Conservation (phyloP, 768 basidiomycete species). For the Naematelia aurantialba region DNA sequence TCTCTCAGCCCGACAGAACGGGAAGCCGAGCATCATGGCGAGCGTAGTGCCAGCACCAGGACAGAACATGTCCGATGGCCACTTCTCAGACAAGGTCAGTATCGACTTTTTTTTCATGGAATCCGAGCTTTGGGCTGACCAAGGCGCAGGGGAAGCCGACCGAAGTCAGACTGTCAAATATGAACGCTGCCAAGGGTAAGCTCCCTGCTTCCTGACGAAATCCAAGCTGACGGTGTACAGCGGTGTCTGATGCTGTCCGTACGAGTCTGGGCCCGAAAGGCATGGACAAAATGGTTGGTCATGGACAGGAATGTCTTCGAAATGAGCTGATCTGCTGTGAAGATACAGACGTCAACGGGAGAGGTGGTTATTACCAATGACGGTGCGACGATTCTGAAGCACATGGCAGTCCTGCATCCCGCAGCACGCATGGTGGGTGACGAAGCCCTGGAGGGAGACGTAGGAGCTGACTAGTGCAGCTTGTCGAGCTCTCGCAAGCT, state of each 20-base stretch:
- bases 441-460: neutral
- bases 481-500: conserved; percentile 94
- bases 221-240: conserved; percentile 52
- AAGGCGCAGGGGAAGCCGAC: conserved; percentile 86
- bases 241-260: conserved; percentile 94
- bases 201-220: neutral
- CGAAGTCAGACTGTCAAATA: conserved; percentile 93
- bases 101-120: neutral
- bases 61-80: conserved; percentile 15
- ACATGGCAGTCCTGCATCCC: conserved; percentile 90
- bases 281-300: conserved; percentile 96
- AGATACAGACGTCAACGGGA: conserved; percentile 95
- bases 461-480: conserved; percentile 56
- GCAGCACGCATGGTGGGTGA: conserved; percentile 89
- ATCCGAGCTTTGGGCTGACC: neutral
- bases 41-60: conserved; percentile 9
- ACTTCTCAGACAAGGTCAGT: conserved; percentile 36
- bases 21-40: conserved; percentile 3
- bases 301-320: conserved; percentile 1
- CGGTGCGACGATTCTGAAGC: conserved; percentile 91
- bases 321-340: conserved; percentile 11
- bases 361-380: conserved; percentile 99
- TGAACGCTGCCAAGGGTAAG: conserved; percentile 83
- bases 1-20: no score
- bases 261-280: conserved; percentile 94